Percentiles rank a stretch among this genome's conserved stretches.
phyloP scores from a whole-genome alignment of 2,329 filamentous ascomycete species.

The Fusarium torulosum region DNA sequence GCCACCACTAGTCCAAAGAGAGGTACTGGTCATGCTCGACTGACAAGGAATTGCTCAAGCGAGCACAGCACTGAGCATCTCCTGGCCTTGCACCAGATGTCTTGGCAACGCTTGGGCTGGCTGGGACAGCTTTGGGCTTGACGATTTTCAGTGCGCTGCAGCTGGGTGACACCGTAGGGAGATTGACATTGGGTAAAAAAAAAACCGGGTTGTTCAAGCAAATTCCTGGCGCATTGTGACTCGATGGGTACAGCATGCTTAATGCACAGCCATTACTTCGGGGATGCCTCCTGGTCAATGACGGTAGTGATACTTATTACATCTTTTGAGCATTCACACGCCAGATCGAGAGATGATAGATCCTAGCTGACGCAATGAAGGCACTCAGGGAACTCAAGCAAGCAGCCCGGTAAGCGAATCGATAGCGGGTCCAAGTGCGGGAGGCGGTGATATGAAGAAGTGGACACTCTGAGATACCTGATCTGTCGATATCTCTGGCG shows the following conservation, averaged over 20 bases:
- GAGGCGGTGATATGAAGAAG: constrained; percentile 41
- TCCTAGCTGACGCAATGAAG: constrained; percentile 44
- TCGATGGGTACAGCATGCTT: constrained; percentile 8
- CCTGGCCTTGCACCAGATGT: constrained; percentile 34
- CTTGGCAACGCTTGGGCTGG: constrained; percentile 44
- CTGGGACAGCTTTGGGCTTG: constrained; percentile 23
- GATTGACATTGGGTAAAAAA: constrained; percentile 41
- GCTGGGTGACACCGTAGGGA: constrained; percentile 31
- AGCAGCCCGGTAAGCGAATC: constrained; percentile 32
- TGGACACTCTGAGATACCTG: constrained; percentile 26
- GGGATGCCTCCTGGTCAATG: constrained; percentile 14
- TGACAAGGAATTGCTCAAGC: constrained; percentile 26
- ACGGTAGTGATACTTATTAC: constrained; percentile 14
- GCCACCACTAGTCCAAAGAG: constrained; percentile 19
- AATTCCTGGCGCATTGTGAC: constrained; percentile 20
- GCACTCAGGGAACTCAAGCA: constrained; percentile 24
- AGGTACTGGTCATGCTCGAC: constrained; percentile 19
- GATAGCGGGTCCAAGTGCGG: constrained; percentile 35
- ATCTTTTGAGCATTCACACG: background rate
- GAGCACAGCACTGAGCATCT: constrained; percentile 36
- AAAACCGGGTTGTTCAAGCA: constrained; percentile 29
- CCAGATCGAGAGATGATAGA: constrained; percentile 21
- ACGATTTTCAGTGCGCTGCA: constrained; percentile 34
- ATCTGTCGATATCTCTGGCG: constrained; percentile 20
- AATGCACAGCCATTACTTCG: constrained; percentile 21